Percentiles rank a stretch among this genome's conserved stretches.
Conservation (phyloP, 345 rosid species). For the Microcos paniculata region DNA sequence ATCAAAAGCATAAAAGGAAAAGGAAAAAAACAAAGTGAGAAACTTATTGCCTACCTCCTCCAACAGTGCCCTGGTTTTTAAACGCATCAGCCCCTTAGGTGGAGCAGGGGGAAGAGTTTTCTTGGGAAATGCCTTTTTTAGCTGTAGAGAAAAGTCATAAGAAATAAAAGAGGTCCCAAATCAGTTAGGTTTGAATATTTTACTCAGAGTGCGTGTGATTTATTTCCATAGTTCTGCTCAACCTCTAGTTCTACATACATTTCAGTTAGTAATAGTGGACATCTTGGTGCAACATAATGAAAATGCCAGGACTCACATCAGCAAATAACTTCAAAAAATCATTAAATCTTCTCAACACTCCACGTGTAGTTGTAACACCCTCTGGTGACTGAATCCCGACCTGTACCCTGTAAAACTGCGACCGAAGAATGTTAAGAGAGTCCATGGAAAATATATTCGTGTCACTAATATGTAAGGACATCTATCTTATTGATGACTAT, state of each 20-base stretch:
- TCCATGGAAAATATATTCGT: constrained; percentile 3
- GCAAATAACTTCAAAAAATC: constrained; percentile 79
- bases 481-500: not conserved
- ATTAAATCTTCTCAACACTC: constrained; percentile 88
- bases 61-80: constrained; percentile 85
- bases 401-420: constrained; percentile 99
- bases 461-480: not conserved
- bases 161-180: constrained; percentile 13
- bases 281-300: not conserved
- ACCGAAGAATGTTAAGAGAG: constrained; percentile 48
- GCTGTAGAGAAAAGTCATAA: constrained; percentile 48
- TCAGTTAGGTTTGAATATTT: constrained; percentile 9
- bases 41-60: constrained; percentile 75
- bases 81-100: constrained; percentile 86
- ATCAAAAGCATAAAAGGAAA: not conserved
- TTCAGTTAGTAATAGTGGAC: not conserved
- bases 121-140: constrained; percentile 73
- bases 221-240: constrained; percentile 6
- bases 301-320: constrained; percentile 57
- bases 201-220: not conserved
- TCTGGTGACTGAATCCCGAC: constrained; percentile 88
- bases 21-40: not conserved
- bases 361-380: constrained; percentile 68
- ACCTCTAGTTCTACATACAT: not conserved
- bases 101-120: constrained; percentile 87